Evolutionary conservation across 129 eudicot genomes (phyloP).

Genomic region (Solidago caesia): DNA sequence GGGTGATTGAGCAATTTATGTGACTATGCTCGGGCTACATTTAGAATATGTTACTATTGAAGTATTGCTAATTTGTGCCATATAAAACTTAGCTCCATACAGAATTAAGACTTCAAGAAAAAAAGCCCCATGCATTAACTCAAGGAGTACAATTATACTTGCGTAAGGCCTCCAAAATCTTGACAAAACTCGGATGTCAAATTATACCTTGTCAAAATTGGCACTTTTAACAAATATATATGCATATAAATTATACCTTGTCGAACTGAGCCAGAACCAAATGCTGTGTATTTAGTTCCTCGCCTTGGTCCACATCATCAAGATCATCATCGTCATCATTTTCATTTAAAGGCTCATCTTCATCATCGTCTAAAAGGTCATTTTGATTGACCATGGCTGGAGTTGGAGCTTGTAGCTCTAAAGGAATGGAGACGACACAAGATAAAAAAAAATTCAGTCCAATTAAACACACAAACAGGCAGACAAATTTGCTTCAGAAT

Average conservation of each 20-base stretch:
- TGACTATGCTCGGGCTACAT: too few species aligned
- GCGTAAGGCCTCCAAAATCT: too few species aligned
- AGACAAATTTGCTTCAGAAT: background rate
- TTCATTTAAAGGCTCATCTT: conserved; percentile 89
- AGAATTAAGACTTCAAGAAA: too few species aligned
- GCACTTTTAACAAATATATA: background rate
- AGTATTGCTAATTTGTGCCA: too few species aligned
- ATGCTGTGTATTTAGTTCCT: conserved; percentile 89
- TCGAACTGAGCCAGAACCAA: conserved; percentile 94
- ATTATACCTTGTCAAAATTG: background rate
- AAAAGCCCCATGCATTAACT: too few species aligned
- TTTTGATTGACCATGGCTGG: conserved; percentile 70
- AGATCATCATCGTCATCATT: conserved; percentile 89
- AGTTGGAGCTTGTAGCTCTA: conserved; percentile 83
- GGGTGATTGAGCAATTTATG: too few species aligned
- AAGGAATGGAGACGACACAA: conserved; percentile 23
- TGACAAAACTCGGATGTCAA: too few species aligned
- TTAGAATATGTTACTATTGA: too few species aligned
- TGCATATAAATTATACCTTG: conserved; percentile 51
- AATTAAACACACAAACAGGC: background rate
- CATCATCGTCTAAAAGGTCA: conserved; percentile 68
- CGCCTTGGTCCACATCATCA: conserved; percentile 94
- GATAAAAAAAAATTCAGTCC: conserved; percentile 22
- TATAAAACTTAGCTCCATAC: too few species aligned
- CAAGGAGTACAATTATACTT: too few species aligned